Base-by-base conservation (phyloP, 2,329 filamentous ascomycete species). In the Penicillium sp. region DNA sequence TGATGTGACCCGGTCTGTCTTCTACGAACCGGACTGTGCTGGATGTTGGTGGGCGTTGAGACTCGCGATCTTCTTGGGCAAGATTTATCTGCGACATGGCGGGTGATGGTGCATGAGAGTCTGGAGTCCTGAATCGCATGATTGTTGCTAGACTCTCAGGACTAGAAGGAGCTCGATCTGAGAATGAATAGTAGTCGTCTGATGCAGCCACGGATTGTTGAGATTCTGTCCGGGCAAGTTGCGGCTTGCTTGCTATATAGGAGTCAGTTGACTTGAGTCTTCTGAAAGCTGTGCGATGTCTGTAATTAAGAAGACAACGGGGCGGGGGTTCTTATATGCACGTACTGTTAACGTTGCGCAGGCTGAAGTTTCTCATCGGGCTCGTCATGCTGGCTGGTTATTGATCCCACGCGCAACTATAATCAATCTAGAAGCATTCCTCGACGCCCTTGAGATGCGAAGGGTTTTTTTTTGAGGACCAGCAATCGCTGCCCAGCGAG, bases 171-270 rank as follows among this genome's bases (percentile, higher is more conserved):
- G 43, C 51, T 45, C 68, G 70, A 49, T 80, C 74, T 25, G 78
- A 79, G 58, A 80, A 75, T 17, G 78, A 79, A 62, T 78, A 80
- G 59, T 79, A 81, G 64, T 81, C 78, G 65, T 79, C 77, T 23
- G 79, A 80, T 36, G 78, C 79, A 47, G 77, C 74, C 39, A 76
- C 70, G n/a, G 79, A 82, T 62, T 77, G 78, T 60, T 75, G 72
- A 3, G 78, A 80, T 44, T 75, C 66, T 45, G 75, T 69, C 48
- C 74, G 75, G 15, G 73, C 65, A 49, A 81, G 65, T 64, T 79
- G 76, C 49, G 79, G 79, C 61, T 70, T 73, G 65, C 70, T 80
- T 61, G 74, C 77, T 79, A 63, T 58, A 43, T 41, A 59, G 42
- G 12, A 45, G 52, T 66, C 49, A 63, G 62, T 49, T 23, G 49